These are phyloP conservation scores for Umbilicus rupestris DNA, from an alignment of 164 flowering plant genomes.

Conservation along the genomic window DNA sequence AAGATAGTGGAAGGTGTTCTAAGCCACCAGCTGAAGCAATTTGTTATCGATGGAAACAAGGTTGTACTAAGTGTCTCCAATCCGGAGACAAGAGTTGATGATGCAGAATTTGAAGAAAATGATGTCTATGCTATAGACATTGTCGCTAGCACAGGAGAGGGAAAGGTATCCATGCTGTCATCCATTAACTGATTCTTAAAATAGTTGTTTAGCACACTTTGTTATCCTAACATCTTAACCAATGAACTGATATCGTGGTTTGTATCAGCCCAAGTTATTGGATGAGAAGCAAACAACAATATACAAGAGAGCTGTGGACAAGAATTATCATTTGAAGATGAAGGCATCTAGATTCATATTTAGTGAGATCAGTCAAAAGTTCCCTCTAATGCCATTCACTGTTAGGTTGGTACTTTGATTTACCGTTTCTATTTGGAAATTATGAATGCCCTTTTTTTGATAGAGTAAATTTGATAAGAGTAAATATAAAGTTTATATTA, in stretches of 20 bases:
- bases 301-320: conserved; percentile 87
- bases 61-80: conserved; percentile 58
- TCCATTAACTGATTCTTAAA: background rate
- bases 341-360: conserved; percentile 90
- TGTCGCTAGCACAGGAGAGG: conserved; percentile 90
- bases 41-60: conserved; percentile 95
- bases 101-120: conserved; percentile 93
- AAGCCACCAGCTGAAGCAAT: conserved; percentile 81
- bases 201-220: background rate
- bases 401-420: conserved; percentile 45
- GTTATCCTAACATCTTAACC: background rate
- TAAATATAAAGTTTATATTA: too few species aligned
- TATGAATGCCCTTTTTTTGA: too few species aligned
- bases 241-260: background rate
- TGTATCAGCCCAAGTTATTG: conserved; percentile 62
- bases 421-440: background rate
- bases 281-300: conserved; percentile 93
- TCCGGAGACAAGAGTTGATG: conserved; percentile 88
- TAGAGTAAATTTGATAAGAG: too few species aligned
- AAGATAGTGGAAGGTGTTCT: conserved; percentile 93
- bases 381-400: conserved; percentile 86
- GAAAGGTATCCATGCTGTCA: conserved; percentile 46
- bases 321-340: conserved; percentile 88
- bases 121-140: conserved; percentile 87
- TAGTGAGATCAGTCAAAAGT: conserved; percentile 83